These are phyloP conservation scores for Colletotrichum zoysiae DNA, from an alignment of 2,329 filamentous ascomycete genomes.

Conservation along the genomic window DNA sequence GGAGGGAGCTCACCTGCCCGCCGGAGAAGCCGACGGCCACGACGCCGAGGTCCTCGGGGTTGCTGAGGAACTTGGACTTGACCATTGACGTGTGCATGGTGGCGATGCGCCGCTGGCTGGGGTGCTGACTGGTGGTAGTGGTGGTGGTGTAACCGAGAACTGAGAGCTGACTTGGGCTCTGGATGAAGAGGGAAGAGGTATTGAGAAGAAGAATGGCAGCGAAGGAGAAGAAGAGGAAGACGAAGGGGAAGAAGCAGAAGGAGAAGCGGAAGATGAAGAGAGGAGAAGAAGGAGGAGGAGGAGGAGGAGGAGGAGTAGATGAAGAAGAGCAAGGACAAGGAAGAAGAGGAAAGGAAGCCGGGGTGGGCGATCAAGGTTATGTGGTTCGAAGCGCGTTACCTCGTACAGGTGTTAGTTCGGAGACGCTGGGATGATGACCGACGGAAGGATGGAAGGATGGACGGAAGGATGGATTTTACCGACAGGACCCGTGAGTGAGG, in stretches of 20 bases:
- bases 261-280: background rate
- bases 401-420: background rate
- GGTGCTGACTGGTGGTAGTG: background rate
- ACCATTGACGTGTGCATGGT: slow-evolving; percentile 67
- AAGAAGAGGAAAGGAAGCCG: background rate
- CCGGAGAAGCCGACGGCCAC: slow-evolving; percentile 97
- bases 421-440: background rate
- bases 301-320: too few species aligned
- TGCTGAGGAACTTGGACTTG: slow-evolving; percentile 81
- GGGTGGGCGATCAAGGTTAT: slow-evolving; percentile 27
- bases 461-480: too few species aligned
- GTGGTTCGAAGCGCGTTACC: background rate
- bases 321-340: too few species aligned
- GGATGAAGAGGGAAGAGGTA: background rate
- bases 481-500: background rate
- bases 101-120: slow-evolving; percentile 9
- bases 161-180: slow-evolving; percentile 15
- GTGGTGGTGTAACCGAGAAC: background rate
- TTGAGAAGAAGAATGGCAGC: background rate
- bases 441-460: too few species aligned
- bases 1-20: slow-evolving; percentile 78
- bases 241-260: background rate
- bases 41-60: slow-evolving; percentile 85
- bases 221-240: background rate
- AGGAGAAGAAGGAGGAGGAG: too few species aligned